Evolutionary conservation across 148 eudicot genomes (phyloP).

Genomic region (Silene uniflora): DNA sequence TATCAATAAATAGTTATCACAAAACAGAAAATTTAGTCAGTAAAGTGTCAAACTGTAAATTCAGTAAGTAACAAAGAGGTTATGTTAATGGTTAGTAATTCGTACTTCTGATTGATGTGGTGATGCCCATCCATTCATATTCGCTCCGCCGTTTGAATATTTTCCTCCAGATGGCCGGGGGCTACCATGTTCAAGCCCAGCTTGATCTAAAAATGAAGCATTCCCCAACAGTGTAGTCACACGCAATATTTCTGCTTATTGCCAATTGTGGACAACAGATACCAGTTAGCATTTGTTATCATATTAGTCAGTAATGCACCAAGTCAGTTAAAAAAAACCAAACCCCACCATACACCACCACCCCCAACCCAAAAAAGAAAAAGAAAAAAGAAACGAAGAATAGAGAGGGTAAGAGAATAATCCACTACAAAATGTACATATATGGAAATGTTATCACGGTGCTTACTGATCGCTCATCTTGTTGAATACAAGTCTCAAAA

Average conservation of each 20-base stretch:
- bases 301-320: slow-evolving; percentile 59
- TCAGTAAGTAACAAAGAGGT: slow-evolving; percentile 64
- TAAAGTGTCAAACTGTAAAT: slow-evolving; percentile 52
- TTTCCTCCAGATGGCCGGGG: slow-evolving; percentile 96
- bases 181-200: slow-evolving; percentile 98
- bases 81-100: slow-evolving; percentile 96
- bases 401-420: neutral
- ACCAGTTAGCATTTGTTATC: slow-evolving; percentile 85
- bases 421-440: slow-evolving; percentile 7
- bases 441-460: neutral
- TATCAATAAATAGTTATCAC: slow-evolving; percentile 52
- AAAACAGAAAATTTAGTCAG: slow-evolving; percentile 43
- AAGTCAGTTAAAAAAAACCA: slow-evolving; percentile 43
- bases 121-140: slow-evolving; percentile 95
- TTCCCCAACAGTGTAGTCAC: slow-evolving; percentile 98
- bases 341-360: slow-evolving; percentile 11
- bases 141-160: slow-evolving; percentile 85
- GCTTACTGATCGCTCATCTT: neutral
- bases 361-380: neutral
- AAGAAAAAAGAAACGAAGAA: neutral
- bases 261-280: slow-evolving; percentile 95
- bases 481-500: neutral
- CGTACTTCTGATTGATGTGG: slow-evolving; percentile 99
- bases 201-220: slow-evolving; percentile 98
- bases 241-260: slow-evolving; percentile 99